Base-by-base conservation (phyloP, 768 basidiomycete species). In the Boletellus sp. region DNA sequence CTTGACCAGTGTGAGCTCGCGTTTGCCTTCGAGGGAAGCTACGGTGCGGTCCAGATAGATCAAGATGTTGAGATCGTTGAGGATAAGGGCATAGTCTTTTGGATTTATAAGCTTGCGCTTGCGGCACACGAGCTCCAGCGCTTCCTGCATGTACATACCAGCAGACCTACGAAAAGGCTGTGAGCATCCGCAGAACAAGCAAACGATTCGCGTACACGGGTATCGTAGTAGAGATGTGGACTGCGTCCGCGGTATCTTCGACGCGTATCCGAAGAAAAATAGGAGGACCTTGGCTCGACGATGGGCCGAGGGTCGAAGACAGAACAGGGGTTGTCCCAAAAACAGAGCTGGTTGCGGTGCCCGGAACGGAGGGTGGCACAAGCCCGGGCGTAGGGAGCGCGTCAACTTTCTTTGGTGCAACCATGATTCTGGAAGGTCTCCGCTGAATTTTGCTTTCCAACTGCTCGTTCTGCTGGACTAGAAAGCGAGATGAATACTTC, bases 81-180 rank as follows among this genome's bases (percentile, higher is more conserved):
- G 70, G 35, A 94, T 72, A 19, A 98, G 77, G 2, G 90, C 90
- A 70, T 93, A 97, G 50, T 92, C 86, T 50, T 86, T 81, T 26
- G 87, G 78, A 58, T 85, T 78, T 22, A 72, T 69, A 24, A 90
- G 68, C 60, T 81, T 82, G 42, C 85, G 78, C 61, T 80, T 81
- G 33, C 79, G 75, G 63, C 89, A 92, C 1, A 91, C 85, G 19
- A 84, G 74, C 53, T 96, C 95, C 20, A 96, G 78, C 1, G 91
- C 90, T 67, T 98, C 95, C 59, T 94, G 93, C 81, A 97, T 87
- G 66, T 98, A 98, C 86, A 93, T 96, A 9, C 90, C 92, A 13
- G 90, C 84, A 9, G 92, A 84, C 6, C 87, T 90, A 33, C 10
- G 52, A 0, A 17, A 26, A 8, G 28, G n/a, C n/a, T 5, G 22